phyloP scores from a whole-genome alignment of 768 basidiomycete genomes.

The Boletales sp. region DNA sequence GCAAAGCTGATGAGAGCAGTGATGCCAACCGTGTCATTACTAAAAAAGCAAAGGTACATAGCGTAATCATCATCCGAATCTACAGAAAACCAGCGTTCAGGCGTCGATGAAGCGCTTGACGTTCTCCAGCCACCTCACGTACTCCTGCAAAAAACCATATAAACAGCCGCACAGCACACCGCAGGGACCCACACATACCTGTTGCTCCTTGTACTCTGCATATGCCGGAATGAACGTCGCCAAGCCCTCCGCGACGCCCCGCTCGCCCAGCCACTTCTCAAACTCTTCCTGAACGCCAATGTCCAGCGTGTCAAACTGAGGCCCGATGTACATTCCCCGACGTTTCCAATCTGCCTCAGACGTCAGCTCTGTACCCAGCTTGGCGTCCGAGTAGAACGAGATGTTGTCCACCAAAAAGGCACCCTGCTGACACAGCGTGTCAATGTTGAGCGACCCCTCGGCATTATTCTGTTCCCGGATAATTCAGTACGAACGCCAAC shows the following conservation, averaged over 20 bases:
- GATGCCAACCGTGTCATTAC: conserved; percentile 17
- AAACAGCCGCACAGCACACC: not conserved
- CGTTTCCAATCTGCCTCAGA: conserved; percentile 94
- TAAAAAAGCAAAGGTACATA: too few relatives aligned
- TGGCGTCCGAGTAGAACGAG: conserved; percentile 73
- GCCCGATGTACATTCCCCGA: conserved; percentile 88
- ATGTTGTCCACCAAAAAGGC: conserved; percentile 86
- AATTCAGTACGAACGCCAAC: conserved; percentile 28
- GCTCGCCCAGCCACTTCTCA: conserved; percentile 84
- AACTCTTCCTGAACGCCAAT: conserved; percentile 86
- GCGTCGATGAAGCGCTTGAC: conserved; percentile 81
- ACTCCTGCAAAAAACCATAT: conserved; percentile 57
- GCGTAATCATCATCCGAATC: too few relatives aligned
- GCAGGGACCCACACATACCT: conserved; percentile 42
- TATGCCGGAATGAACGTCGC: conserved; percentile 89
- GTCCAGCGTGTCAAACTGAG: conserved; percentile 92
- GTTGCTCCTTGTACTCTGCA: conserved; percentile 89
- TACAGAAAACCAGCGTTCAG: conserved; percentile 20
- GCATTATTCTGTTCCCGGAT: conserved; percentile 37
- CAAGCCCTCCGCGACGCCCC: conserved; percentile 79
- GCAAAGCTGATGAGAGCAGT: conserved; percentile 13
- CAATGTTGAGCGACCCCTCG: conserved; percentile 71
- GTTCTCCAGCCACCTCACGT: conserved; percentile 81
- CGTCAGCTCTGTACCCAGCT: conserved; percentile 70
- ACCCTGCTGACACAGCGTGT: conserved; percentile 76